A percentile compares a stretch with the other conserved stretches of the same genome.
phyloP scores from a whole-genome alignment of 495 filamentous ascomycete species.

The Friedmanniomyces simplex region DNA sequence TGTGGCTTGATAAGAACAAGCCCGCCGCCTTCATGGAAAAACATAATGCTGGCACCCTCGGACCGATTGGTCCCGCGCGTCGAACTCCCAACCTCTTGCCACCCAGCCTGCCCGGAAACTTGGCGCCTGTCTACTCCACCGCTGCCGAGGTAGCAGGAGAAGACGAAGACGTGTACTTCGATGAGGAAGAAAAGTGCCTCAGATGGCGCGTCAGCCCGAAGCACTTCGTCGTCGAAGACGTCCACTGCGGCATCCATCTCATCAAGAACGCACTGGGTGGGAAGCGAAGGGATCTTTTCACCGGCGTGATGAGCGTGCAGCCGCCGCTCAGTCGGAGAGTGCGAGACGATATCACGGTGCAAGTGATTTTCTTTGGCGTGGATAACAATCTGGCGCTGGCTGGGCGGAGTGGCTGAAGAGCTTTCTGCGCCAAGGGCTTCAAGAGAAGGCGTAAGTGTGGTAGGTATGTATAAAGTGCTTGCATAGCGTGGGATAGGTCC shows the following conservation, averaged over 20 bases:
- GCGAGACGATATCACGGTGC: slow-evolving; percentile 52
- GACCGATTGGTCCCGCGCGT: not conserved
- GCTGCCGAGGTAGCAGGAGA: not conserved
- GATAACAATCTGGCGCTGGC: not conserved
- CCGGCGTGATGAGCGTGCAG: slow-evolving; percentile 39
- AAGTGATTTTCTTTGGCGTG: slow-evolving; percentile 49
- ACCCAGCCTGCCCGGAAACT: not conserved
- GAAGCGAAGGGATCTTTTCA: slow-evolving; percentile 32
- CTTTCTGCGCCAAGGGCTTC: too few relatives aligned
- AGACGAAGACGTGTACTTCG: slow-evolving; percentile 10
- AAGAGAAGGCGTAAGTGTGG: too few relatives aligned
- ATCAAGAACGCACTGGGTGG: slow-evolving; percentile 54
- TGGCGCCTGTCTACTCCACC: not conserved
- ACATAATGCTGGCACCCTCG: not conserved
- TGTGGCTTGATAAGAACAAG: slow-evolving; percentile 40
- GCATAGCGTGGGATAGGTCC: too few relatives aligned
- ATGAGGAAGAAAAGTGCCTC: slow-evolving; percentile 19
- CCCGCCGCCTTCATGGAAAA: slow-evolving; percentile 12
- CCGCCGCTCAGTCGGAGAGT: slow-evolving; percentile 40
- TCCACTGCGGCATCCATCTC: slow-evolving; percentile 54
- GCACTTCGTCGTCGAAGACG: slow-evolving; percentile 43
- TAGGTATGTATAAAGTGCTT: too few relatives aligned
- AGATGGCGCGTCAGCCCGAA: slow-evolving; percentile 28
- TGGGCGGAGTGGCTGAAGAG: too few relatives aligned
- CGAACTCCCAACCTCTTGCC: not conserved